Base-by-base conservation (phyloP, 441 rosid genomes). In the Eruca vesicaria region DNA sequence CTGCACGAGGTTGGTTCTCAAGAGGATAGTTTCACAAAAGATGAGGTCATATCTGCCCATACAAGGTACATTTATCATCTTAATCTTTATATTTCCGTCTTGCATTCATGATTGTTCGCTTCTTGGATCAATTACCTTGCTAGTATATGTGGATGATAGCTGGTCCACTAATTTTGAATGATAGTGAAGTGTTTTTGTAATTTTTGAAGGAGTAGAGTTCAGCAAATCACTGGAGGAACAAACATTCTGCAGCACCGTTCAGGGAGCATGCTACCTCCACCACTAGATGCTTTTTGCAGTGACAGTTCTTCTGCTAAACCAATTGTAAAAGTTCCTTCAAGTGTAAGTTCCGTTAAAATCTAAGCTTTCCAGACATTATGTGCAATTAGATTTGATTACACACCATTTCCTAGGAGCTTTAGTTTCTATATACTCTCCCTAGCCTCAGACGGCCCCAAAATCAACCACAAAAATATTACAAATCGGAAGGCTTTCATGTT, bases 21-120 rank as follows among this genome's bases (percentile, higher is more conserved):
- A 48, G 98, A 93, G 79, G 97, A 90, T 78, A 90, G 98, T 80
- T 93, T 89, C 77, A 89, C 97, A 62, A 93, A 93, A 82, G 97
- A 93, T 84, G 98, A 93, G 78, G 79, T 86, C 71, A 82, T 93
- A 77, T 90, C 97, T 28, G 92, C 95, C 9, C 86, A 84, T 74
- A 88, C 98, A 50, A 88, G 97, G 97, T 82, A 77, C 61, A 45
- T 16, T 50, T 50, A 50, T 50, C 21, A 8, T 18, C 11, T 48
- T 16, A 18, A 16, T 3, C 11, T 16, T 50, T 50, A 50, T 16
- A 7, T 16, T 50, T 50, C 56, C 56, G 5, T 50, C 56, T 58
- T 72, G 31, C 61, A 14, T 61, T 52, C 58, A 58, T 26, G 33
- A 33, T 35, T 43, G 53, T 57, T 43, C 26, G 35, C 53, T 70